Conservation (phyloP, 257 asterid genomes). For the Gardenia jasminoides region DNA sequence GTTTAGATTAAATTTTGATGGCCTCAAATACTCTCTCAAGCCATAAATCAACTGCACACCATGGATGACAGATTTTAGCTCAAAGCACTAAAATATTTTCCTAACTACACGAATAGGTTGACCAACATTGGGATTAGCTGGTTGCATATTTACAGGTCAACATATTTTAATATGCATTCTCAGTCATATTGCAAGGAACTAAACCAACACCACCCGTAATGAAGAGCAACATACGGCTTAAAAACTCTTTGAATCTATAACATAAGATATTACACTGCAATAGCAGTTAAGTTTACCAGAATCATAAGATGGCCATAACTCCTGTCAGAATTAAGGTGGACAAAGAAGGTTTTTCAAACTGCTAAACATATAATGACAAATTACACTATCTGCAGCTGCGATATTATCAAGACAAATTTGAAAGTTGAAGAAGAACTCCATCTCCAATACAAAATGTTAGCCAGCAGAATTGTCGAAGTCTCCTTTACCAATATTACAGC, state of each 20-base stretch:
- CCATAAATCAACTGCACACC: no score
- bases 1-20: background rate
- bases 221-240: background rate
- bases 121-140: no score
- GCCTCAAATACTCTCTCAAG: background rate
- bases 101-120: background rate
- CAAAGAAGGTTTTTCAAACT: background rate
- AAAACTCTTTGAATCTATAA: background rate
- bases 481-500: background rate
- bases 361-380: background rate
- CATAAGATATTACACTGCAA: background rate
- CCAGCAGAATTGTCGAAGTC: background rate
- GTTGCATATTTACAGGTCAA: background rate
- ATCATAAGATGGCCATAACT: background rate
- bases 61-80: background rate
- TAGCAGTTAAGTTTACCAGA: background rate
- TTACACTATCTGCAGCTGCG: background rate
- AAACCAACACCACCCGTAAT: background rate
- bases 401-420: background rate
- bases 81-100: background rate
- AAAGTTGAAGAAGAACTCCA: background rate
- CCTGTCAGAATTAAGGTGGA: background rate
- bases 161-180: background rate
- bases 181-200: background rate
- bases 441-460: background rate